These are phyloP conservation scores for Lupinus albus DNA, from an alignment of 306 rosid species.

Conservation along the genomic window DNA sequence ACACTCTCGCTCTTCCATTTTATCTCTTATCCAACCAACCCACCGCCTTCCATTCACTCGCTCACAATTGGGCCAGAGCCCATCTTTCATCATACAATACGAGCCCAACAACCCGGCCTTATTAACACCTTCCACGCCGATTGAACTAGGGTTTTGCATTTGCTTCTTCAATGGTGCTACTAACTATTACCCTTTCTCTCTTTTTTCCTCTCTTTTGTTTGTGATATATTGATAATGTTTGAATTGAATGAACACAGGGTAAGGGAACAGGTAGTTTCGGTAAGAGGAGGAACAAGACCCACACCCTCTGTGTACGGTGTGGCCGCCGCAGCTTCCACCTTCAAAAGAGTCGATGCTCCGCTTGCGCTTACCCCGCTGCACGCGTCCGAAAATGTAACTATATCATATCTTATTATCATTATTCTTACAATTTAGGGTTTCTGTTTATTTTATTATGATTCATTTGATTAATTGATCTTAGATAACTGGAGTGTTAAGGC, in stretches of 20 bases:
- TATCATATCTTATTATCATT: too few relatives aligned
- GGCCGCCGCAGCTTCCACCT: slow-evolving; percentile 99
- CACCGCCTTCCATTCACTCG: too few relatives aligned
- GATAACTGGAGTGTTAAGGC: slow-evolving; percentile 99
- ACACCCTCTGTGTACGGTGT: slow-evolving; percentile 91
- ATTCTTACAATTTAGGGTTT: neutral
- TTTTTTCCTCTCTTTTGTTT: neutral
- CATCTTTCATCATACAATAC: too few relatives aligned
- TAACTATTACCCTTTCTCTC: neutral
- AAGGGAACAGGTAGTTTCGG: slow-evolving; percentile 98
- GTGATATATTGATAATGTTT: too few relatives aligned
- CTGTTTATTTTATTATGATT: neutral
- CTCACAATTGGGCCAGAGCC: too few relatives aligned
- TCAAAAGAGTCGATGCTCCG: slow-evolving; percentile 93
- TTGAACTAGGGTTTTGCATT: slow-evolving; percentile 52
- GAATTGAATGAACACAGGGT: slow-evolving; percentile 51
- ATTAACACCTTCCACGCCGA: too few relatives aligned
- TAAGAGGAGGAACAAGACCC: slow-evolving; percentile 99
- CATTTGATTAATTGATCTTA: slow-evolving; percentile 17
- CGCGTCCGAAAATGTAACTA: slow-evolving; percentile 76
- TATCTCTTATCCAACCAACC: too few relatives aligned
- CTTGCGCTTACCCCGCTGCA: slow-evolving; percentile 95
- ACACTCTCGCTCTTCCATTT: too few relatives aligned
- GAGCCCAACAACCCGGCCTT: too few relatives aligned
- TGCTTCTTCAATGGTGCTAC: slow-evolving; percentile 51